A percentile compares a stretch with the other conserved stretches of the same genome.
These are phyloP conservation scores for Metschnikowia vanudenii DNA, from an alignment of 805 yeast genomes.

Conservation along the genomic window DNA sequence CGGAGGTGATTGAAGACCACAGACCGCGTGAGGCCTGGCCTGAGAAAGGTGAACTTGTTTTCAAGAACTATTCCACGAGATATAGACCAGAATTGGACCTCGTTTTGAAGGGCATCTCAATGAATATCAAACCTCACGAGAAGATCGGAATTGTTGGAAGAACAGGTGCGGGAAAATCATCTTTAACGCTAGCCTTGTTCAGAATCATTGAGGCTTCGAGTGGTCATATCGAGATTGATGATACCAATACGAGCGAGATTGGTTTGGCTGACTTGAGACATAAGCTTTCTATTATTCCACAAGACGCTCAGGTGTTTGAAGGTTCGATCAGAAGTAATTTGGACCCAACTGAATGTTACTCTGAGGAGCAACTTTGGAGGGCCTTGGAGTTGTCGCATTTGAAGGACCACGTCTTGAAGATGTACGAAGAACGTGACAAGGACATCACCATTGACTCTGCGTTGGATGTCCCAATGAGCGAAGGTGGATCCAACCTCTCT, in stretches of 20 bases:
- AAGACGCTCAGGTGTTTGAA: constrained; percentile 46
- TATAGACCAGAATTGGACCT: constrained; percentile 46
- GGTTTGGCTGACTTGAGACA: constrained; percentile 45
- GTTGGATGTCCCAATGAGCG: constrained; percentile 37
- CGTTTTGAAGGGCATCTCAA: constrained; percentile 39
- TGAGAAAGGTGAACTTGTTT: constrained; percentile 34
- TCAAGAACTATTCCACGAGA: constrained; percentile 39
- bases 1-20: constrained; percentile 56
- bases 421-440: constrained; percentile 34
- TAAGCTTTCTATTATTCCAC: constrained; percentile 44
- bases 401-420: constrained; percentile 39
- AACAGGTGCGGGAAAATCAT: constrained; percentile 48
- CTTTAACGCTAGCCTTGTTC: constrained; percentile 43
- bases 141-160: constrained; percentile 47
- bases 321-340: constrained; percentile 42
- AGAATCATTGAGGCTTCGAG: constrained; percentile 41
- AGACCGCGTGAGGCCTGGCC: constrained; percentile 57
- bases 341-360: constrained; percentile 38
- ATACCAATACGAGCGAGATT: constrained; percentile 31
- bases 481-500: constrained; percentile 50
- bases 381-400: constrained; percentile 44
- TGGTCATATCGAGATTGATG: constrained; percentile 39
- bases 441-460: constrained; percentile 25
- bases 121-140: constrained; percentile 37
- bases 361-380: constrained; percentile 41